Base-by-base conservation (phyloP, 345 rosid genomes). In the Lepidium aucheri region DNA sequence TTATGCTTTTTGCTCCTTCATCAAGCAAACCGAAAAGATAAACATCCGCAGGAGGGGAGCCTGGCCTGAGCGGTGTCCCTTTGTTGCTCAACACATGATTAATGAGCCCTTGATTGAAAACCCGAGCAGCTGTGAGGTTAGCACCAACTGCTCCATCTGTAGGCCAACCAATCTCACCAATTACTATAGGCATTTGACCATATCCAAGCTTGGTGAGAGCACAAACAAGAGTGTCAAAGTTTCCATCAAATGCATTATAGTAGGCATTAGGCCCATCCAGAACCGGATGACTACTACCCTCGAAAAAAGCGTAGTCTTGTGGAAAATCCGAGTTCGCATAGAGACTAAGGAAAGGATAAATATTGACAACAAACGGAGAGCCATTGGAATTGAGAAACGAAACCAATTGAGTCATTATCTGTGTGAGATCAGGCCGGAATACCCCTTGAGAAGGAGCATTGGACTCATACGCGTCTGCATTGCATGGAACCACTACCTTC, bases 81-180 rank as follows among this genome's bases (percentile, higher is more conserved):
- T 76, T 73, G 83, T 81, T 86, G 63, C 88, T 80, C 50, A 88
- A 60, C 53, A 90, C 76, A 61, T 82, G 95, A 42, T 82, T 77
- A 42, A 88, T 61, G 53, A 90, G 89, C 60, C 97, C 99, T 72
- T 94, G 99, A 70, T 90, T 94, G 76, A 90, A 94, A 53, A 80
- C 82, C 67, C 84, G 80, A 5, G 97, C 99, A 1, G 96, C 99
- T 0, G 87, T 77, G 65, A 94, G 83, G 62, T 90, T 90, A 38
- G 99, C 99, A 18, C 88, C 82, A 4, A 79, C 4, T 8, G 91
- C 86, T 60, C 97, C 99, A 70, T 94, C 97, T 0, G 91, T 81
- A 36, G 99, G 99, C 99, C 97, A 94, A 38, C 99, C 96, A 17
- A 90, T 82, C 86, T 94, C 97, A 53, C 99, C 99, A 53, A 94